Conservation (phyloP, 495 filamentous ascomycete species). For the Glarea lozoyensis region DNA sequence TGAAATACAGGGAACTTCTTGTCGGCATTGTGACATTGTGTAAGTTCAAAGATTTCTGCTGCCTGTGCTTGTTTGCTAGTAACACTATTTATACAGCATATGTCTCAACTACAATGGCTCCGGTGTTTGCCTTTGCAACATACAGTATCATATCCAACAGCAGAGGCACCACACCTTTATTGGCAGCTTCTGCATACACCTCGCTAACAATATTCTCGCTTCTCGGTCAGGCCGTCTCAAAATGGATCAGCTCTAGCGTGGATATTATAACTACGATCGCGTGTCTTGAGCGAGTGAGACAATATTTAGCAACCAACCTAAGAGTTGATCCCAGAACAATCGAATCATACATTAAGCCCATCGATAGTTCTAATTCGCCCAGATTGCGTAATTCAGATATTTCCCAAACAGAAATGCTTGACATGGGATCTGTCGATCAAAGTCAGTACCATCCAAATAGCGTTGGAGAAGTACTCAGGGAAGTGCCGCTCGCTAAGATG, state of each 20-base stretch:
- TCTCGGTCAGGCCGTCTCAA: slow-evolving; percentile 18
- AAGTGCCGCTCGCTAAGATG: not conserved
- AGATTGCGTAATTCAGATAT: not conserved
- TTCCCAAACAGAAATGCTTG: not conserved
- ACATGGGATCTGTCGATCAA: not conserved
- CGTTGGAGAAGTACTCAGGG: not conserved
- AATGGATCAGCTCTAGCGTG: slow-evolving; percentile 11
- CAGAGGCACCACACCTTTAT: slow-evolving; percentile 23
- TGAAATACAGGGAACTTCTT: slow-evolving; percentile 11
- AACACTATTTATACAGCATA: not conserved
- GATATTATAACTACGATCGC: slow-evolving; percentile 5
- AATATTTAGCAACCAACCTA: slow-evolving; percentile 13
- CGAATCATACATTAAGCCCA: not conserved
- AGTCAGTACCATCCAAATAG: not conserved
- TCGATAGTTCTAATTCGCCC: not conserved
- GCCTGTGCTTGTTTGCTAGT: not conserved
- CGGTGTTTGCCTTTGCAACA: slow-evolving; percentile 27
- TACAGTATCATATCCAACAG: slow-evolving; percentile 23
- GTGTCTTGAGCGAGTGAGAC: slow-evolving; percentile 25
- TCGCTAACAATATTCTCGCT: slow-evolving; percentile 23
- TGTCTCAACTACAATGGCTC: slow-evolving; percentile 24
- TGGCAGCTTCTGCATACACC: slow-evolving; percentile 23
- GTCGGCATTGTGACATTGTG: not conserved
- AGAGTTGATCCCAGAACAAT: not conserved
- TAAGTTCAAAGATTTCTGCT: not conserved